Conservation (phyloP, 2,329 filamentous ascomycete genomes). For the Teratosphaeria destructans region DNA sequence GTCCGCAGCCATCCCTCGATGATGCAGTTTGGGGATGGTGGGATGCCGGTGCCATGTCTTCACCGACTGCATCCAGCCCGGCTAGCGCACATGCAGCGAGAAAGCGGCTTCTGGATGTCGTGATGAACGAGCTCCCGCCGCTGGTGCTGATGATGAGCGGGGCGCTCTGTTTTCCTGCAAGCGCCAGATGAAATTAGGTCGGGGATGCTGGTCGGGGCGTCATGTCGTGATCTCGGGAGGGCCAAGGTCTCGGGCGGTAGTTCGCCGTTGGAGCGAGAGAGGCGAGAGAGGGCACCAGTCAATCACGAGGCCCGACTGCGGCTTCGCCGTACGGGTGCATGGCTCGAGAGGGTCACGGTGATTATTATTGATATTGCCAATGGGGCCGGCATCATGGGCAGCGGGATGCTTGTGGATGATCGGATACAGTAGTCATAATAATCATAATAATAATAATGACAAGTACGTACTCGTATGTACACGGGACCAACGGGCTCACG, state of each 20-base stretch:
- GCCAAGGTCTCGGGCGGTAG: neutral
- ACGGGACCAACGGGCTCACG: neutral
- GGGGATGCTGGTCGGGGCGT: neutral
- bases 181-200: neutral
- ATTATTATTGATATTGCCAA: neutral
- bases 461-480: too few relatives aligned
- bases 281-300: too few relatives aligned
- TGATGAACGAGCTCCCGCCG: neutral
- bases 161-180: neutral
- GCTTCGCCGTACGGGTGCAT: neutral
- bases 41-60: neutral
- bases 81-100: neutral
- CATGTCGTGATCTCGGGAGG: neutral
- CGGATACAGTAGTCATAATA: neutral
- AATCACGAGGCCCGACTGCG: too few relatives aligned
- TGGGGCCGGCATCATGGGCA: neutral
- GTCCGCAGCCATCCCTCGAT: neutral
- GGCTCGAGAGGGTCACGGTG: neutral
- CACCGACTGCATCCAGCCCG: neutral
- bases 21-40: neutral
- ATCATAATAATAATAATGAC: too few relatives aligned
- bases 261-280: neutral
- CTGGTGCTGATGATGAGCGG: neutral
- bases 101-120: neutral
- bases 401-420: neutral